Conservation (phyloP, 306 rosid species). For the Ceratonia siliqua region DNA sequence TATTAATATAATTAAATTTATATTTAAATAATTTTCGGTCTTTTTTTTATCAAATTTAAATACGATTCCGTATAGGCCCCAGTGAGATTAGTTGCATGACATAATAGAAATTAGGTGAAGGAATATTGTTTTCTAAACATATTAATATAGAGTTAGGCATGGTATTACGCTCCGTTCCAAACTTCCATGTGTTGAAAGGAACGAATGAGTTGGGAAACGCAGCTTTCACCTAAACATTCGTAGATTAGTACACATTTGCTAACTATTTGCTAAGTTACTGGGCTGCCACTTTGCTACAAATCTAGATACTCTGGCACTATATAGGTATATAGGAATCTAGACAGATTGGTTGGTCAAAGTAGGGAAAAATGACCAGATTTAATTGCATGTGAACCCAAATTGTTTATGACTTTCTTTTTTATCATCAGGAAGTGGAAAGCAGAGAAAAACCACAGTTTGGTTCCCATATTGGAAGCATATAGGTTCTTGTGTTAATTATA, state of each 20-base stretch:
- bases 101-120: background rate
- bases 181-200: background rate
- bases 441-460: conserved; percentile 22
- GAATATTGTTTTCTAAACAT: background rate
- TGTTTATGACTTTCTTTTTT: conserved; percentile 10
- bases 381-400: conserved; percentile 6
- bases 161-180: background rate
- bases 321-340: background rate
- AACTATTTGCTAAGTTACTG: background rate
- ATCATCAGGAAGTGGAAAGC: conserved; percentile 18
- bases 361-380: background rate
- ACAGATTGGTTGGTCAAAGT: background rate
- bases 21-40: too few relatives aligned
- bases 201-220: background rate
- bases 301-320: background rate
- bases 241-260: background rate
- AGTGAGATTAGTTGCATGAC: background rate
- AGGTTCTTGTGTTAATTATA: conserved; percentile 27
- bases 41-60: too few relatives aligned
- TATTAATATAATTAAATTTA: too few relatives aligned
- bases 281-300: background rate
- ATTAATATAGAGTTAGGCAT: background rate
- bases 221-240: background rate
- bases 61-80: too few relatives aligned
- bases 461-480: conserved; percentile 45